These are phyloP conservation scores for Ambrosiella cleistominuta DNA, from an alignment of 2,329 filamentous ascomycete species.

Conservation along the genomic window DNA sequence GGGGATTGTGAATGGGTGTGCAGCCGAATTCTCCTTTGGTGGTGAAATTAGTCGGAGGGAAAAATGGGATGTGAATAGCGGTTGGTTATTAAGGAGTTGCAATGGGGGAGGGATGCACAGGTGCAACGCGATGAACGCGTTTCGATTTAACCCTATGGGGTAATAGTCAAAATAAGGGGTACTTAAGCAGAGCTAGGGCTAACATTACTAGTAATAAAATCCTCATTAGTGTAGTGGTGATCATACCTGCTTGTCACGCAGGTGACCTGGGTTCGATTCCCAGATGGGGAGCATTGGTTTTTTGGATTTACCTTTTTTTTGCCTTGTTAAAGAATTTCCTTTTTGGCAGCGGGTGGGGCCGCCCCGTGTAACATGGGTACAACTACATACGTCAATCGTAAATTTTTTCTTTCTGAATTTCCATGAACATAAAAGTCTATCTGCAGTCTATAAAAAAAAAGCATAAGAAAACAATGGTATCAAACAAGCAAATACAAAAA, in stretches of 20 bases:
- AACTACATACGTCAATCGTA: too few species aligned
- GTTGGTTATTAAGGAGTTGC: background rate
- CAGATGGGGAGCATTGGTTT: conserved; percentile 1
- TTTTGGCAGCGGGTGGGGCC: background rate
- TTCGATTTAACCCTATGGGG: conserved; percentile 9
- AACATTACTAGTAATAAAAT: background rate
- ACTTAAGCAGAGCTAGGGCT: background rate
- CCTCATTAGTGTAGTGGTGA: conserved; percentile 9
- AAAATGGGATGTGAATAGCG: background rate
- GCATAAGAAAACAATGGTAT: background rate
- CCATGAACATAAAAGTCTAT: too few species aligned
- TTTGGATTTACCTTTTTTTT: background rate
- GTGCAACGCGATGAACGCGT: background rate
- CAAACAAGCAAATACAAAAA: background rate
- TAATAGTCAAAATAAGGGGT: background rate
- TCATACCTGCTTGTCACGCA: conserved; percentile 9
- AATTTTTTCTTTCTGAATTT: too few species aligned
- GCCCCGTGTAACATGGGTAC: background rate
- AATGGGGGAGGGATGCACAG: background rate
- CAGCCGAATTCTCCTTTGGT: too few species aligned
- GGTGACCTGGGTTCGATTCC: conserved; percentile 11
- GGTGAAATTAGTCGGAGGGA: too few species aligned
- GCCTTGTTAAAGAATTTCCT: background rate
- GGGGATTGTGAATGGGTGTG: background rate
- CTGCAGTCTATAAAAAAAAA: too few species aligned